Conservation (phyloP, 1,284 basidiomycete species). For the Phlebopus sp. region DNA sequence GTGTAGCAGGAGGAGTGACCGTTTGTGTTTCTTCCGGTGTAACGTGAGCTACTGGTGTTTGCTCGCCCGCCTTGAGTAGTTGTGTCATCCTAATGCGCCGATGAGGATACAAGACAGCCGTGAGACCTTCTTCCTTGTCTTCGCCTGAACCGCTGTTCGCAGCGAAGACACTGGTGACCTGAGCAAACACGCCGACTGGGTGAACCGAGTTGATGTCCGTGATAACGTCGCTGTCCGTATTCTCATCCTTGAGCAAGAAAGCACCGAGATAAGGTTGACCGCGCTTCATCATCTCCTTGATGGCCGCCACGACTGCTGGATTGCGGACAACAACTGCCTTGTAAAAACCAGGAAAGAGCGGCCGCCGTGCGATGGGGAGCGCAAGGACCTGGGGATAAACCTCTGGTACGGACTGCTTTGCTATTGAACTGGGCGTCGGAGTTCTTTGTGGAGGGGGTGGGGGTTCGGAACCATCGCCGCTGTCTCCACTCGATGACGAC, state of each 20-base stretch:
- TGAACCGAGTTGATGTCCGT: constrained; percentile 88
- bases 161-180: constrained; percentile 94
- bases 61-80: constrained; percentile 67
- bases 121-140: constrained; percentile 82
- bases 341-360: constrained; percentile 97
- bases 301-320: constrained; percentile 88
- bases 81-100: constrained; percentile 90
- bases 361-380: constrained; percentile 92
- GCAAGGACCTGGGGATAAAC: constrained; percentile 94
- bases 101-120: constrained; percentile 95
- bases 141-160: constrained; percentile 60
- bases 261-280: constrained; percentile 98
- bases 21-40: constrained; percentile 43
- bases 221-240: constrained; percentile 92
- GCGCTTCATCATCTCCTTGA: constrained; percentile 95
- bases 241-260: constrained; percentile 94
- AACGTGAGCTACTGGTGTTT: constrained; percentile 46
- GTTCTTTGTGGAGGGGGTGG: constrained; percentile 37
- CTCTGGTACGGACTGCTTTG: constrained; percentile 83
- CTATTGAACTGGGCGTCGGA: constrained; percentile 55
- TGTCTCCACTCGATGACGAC: constrained; percentile 27
- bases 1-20: constrained; percentile 51
- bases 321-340: constrained; percentile 93
- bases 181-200: constrained; percentile 94
- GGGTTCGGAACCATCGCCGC: constrained; percentile 30